Evolutionary conservation across 192 early-diverging fungal genomes (phyloP).

Genomic region (Phlyctochytrium planicorne): DNA sequence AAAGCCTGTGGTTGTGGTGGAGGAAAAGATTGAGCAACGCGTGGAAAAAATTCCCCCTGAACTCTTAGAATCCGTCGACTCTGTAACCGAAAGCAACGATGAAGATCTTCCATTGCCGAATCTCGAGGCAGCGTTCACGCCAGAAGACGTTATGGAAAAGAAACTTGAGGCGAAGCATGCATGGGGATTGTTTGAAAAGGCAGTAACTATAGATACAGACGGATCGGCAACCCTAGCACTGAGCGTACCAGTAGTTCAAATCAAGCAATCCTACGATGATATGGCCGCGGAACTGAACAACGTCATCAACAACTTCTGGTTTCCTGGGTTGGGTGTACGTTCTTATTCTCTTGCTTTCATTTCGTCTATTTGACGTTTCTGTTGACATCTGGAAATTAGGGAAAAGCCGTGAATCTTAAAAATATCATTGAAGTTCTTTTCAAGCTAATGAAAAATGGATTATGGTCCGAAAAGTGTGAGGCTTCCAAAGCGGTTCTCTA

Average conservation of each 20-base stretch:
- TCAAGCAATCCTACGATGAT: constrained; percentile 13
- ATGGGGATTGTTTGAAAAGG: constrained; percentile 26
- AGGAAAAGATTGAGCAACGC: too few species aligned
- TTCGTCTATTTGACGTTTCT: neutral
- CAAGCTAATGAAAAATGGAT: constrained; percentile 20
- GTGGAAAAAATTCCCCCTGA: neutral
- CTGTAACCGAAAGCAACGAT: neutral
- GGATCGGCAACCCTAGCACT: too few species aligned
- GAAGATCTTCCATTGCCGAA: too few species aligned
- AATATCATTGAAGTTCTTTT: constrained; percentile 35
- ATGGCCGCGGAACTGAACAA: constrained; percentile 29
- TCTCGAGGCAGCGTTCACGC: neutral
- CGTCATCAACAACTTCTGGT: constrained; percentile 38
- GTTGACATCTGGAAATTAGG: constrained; percentile 16
- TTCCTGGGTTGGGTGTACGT: constrained; percentile 42
- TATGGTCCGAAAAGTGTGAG: constrained; percentile 22
- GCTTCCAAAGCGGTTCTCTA: constrained; percentile 21
- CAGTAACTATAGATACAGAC: constrained; percentile 2
- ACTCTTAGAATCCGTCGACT: neutral
- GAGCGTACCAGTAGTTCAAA: neutral
- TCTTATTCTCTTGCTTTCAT: neutral
- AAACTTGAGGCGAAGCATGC: constrained; percentile 8
- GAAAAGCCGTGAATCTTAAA: constrained; percentile 23
- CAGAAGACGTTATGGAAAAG: neutral
- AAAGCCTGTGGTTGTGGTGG: neutral